These are phyloP conservation scores for Huntiella bhutanensis DNA, from an alignment of 2,329 filamentous ascomycete genomes.

Conservation along the genomic window DNA sequence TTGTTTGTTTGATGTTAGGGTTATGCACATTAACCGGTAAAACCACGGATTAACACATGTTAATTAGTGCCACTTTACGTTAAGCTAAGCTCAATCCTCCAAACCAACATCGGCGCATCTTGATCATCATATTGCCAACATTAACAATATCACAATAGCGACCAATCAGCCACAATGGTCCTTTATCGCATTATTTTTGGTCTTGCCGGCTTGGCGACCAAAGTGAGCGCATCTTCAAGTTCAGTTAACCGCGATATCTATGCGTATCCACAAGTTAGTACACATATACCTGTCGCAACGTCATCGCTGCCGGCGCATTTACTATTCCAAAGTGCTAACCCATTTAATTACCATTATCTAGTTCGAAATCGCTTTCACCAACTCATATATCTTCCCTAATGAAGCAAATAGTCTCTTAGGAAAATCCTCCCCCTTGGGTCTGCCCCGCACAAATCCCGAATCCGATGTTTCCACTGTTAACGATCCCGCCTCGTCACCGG, in stretches of 20 bases:
- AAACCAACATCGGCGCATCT: too few species aligned
- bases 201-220: too few species aligned
- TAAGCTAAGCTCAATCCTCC: too few species aligned
- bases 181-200: too few species aligned
- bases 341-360: slow-evolving; percentile 19
- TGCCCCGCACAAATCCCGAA: slow-evolving; percentile 3
- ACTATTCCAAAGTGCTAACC: background rate
- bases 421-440: slow-evolving; percentile 12
- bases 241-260: slow-evolving; percentile 62
- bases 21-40: too few species aligned
- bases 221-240: too few species aligned
- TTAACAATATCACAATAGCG: too few species aligned
- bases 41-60: too few species aligned
- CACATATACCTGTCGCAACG: background rate
- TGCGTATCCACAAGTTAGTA: slow-evolving; percentile 62
- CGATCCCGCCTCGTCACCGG: slow-evolving; percentile 14
- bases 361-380: slow-evolving; percentile 64
- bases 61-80: too few species aligned
- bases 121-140: too few species aligned
- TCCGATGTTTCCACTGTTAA: slow-evolving; percentile 22
- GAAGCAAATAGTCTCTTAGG: slow-evolving; percentile 47
- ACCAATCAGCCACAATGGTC: too few species aligned
- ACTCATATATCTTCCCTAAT: slow-evolving; percentile 50
- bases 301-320: background rate
- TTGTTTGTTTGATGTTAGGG: too few species aligned